Evolutionary conservation across 495 filamentous ascomycete genomes (phyloP).

Genomic region (Filosporella fistucella): DNA sequence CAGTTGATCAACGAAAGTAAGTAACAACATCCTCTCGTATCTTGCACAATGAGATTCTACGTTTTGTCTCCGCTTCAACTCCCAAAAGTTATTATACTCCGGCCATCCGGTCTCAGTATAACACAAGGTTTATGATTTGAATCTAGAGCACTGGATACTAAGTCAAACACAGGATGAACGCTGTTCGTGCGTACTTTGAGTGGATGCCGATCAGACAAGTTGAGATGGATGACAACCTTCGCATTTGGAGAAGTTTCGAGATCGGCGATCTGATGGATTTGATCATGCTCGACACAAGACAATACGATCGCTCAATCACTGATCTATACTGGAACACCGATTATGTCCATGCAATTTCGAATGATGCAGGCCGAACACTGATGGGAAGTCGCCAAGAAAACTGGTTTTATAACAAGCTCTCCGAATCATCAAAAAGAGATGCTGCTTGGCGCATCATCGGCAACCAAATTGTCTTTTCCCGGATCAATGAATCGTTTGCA

Average conservation of each 20-base stretch:
- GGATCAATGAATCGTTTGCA: constrained; percentile 42
- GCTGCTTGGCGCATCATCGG: constrained; percentile 63
- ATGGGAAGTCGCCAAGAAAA: constrained; percentile 64
- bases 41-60: too few relatives aligned
- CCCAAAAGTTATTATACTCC: too few relatives aligned
- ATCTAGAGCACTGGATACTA: too few relatives aligned
- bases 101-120: too few relatives aligned
- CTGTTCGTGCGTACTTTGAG: constrained; percentile 67
- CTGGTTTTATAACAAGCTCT: constrained; percentile 62
- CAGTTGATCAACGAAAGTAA: constrained; percentile 56
- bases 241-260: constrained; percentile 63
- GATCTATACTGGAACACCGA: constrained; percentile 47
- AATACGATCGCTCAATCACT: constrained; percentile 59
- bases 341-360: constrained; percentile 48
- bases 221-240: constrained; percentile 65
- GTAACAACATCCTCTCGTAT: too few relatives aligned
- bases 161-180: constrained; percentile 54
- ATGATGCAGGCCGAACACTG: constrained; percentile 52
- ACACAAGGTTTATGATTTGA: too few relatives aligned
- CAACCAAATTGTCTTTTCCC: constrained; percentile 60
- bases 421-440: constrained; percentile 44
- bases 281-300: constrained; percentile 61
- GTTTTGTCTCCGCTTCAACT: too few relatives aligned
- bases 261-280: constrained; percentile 62
- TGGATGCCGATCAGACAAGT: constrained; percentile 60